These are phyloP conservation scores for Penicillium brasilianum DNA, from an alignment of 2,329 filamentous ascomycete genomes.

Conservation along the genomic window DNA sequence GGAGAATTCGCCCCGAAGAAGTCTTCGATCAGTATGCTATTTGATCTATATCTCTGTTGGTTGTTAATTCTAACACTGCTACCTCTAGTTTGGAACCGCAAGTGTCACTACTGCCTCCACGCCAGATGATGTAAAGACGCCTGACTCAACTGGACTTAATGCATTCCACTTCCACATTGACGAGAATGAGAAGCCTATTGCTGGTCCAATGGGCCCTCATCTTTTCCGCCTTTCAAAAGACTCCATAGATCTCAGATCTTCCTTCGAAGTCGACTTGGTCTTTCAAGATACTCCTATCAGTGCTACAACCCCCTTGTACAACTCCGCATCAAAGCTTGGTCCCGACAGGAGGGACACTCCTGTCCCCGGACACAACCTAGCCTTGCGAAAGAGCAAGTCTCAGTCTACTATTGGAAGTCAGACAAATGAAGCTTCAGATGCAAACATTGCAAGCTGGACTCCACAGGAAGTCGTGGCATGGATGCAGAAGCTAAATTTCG, in stretches of 20 bases:
- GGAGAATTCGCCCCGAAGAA: too few species aligned
- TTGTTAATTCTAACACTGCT: too few species aligned
- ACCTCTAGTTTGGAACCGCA: neutral
- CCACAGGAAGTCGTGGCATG: slow-evolving; percentile 22
- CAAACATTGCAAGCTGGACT: slow-evolving; percentile 10
- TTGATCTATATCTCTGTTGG: too few species aligned
- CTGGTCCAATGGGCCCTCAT: slow-evolving; percentile 68
- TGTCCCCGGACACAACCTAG: slow-evolving; percentile 11
- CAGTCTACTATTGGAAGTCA: too few species aligned
- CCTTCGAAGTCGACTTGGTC: neutral
- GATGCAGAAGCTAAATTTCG: slow-evolving; percentile 13
- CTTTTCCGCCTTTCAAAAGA: slow-evolving; percentile 67
- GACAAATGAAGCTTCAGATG: too few species aligned
- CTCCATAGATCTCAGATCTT: slow-evolving; percentile 34
- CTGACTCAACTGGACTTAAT: slow-evolving; percentile 1
- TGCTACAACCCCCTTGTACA: neutral
- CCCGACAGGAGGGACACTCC: slow-evolving; percentile 28
- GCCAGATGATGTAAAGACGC: neutral
- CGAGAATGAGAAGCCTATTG: slow-evolving; percentile 48
- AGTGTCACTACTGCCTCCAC: neutral
- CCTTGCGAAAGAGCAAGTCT: too few species aligned
- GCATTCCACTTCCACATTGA: slow-evolving; percentile 56
- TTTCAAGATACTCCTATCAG: neutral
- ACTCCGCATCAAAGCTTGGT: slow-evolving; percentile 18
- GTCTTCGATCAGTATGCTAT: too few species aligned